Percentiles rank a stretch among this genome's conserved stretches.
Evolutionary conservation across 2,329 filamentous ascomycete genomes (phyloP).

Genomic region (Myotisia sp.): DNA sequence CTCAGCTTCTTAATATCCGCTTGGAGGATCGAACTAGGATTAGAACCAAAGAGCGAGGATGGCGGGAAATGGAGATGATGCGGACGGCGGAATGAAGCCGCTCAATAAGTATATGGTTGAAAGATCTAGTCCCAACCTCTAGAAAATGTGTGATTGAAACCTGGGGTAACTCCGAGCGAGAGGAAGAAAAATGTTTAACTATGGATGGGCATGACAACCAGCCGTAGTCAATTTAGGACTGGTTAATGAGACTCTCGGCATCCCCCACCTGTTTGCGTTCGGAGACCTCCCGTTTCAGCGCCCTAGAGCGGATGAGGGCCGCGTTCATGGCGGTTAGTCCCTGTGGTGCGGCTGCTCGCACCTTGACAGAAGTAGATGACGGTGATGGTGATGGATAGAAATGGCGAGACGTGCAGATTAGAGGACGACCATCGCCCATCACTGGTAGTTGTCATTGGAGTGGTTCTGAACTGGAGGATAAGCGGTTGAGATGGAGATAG

Average conservation of each 20-base stretch:
- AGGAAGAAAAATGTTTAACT: not conserved
- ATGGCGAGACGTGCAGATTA: slow-evolving; percentile 28
- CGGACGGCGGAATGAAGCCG: no score
- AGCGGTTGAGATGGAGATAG: slow-evolving; percentile 89
- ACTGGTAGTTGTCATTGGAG: slow-evolving; percentile 84
- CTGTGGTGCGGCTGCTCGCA: slow-evolving; percentile 26
- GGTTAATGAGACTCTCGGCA: slow-evolving; percentile 60
- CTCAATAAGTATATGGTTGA: not conserved
- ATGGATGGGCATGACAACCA: not conserved
- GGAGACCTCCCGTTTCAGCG: slow-evolving; percentile 60
- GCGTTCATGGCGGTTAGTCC: slow-evolving; percentile 39
- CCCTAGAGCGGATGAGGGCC: slow-evolving; percentile 52
- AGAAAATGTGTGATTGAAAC: not conserved
- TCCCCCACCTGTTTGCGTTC: slow-evolving; percentile 86
- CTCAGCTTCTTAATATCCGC: no score
- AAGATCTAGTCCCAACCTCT: not conserved
- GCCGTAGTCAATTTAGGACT: slow-evolving; percentile 11
- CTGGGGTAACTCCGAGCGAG: not conserved
- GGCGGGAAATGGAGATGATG: not conserved
- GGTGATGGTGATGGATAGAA: slow-evolving; percentile 20
- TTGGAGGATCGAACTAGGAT: not conserved
- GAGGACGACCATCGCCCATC: slow-evolving; percentile 58
- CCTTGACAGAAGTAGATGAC: slow-evolving; percentile 13
- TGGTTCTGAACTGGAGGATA: slow-evolving; percentile 90
- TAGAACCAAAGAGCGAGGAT: not conserved